These are phyloP conservation scores for Diutina neorugosa DNA, from an alignment of 1,139 yeast species.

Conservation along the genomic window DNA sequence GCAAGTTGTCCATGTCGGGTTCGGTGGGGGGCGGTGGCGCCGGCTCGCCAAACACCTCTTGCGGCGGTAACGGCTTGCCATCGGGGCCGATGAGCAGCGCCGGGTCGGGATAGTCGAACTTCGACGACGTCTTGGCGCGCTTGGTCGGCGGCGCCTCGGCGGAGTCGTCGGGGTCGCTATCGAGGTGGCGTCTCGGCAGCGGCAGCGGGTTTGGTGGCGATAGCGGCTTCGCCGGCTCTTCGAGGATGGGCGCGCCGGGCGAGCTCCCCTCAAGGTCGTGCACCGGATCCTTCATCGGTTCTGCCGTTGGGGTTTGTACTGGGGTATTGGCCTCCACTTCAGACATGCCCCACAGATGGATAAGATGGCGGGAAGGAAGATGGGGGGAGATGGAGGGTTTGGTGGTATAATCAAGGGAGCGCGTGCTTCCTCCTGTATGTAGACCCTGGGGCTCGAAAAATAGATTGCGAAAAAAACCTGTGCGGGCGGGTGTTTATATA, in stretches of 20 bases:
- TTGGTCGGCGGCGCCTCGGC: conserved; percentile 10
- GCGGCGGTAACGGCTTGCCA: conserved; percentile 3
- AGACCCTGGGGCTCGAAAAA: neutral
- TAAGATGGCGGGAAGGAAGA: neutral
- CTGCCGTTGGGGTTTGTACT: conserved; percentile 31
- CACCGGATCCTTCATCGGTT: conserved; percentile 7
- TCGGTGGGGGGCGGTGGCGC: conserved; percentile 65
- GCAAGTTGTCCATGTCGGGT: conserved; percentile 61
- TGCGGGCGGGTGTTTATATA: neutral
- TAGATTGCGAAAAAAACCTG: neutral
- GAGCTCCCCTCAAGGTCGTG: neutral
- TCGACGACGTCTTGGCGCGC: conserved; percentile 12
- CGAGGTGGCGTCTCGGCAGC: conserved; percentile 26
- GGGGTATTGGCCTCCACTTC: conserved; percentile 23
- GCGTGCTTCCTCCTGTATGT: neutral
- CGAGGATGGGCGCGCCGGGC: neutral
- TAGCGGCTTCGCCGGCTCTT: conserved; percentile 25
- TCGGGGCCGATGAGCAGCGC: conserved; percentile 1
- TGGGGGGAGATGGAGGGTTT: neutral
- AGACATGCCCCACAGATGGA: conserved; percentile 1
- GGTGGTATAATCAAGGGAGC: neutral
- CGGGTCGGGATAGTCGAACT: conserved; percentile 7
- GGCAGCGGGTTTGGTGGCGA: conserved; percentile 38
- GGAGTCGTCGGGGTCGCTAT: conserved; percentile 12
- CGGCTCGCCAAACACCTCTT: conserved; percentile 18